phyloP scores from a whole-genome alignment of 2,329 filamentous ascomycete genomes.

The Pseudogymnoascus sp. region DNA sequence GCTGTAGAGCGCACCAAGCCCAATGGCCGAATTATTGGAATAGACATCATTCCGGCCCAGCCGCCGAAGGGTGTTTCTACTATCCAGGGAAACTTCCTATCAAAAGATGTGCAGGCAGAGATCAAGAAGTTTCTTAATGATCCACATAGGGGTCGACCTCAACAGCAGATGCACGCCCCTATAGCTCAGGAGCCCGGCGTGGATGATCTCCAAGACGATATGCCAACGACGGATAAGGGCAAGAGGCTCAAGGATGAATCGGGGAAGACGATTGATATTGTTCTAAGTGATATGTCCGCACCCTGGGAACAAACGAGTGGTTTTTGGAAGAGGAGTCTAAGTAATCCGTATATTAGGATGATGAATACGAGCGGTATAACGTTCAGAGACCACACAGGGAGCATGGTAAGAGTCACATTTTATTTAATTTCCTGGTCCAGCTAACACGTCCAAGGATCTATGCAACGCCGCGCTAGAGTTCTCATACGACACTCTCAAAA shows the following conservation, averaged over 20 bases:
- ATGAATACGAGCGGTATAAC: constrained; percentile 93
- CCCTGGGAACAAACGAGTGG: constrained; percentile 79
- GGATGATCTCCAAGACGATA: constrained; percentile 19
- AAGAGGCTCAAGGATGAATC: constrained; percentile 30
- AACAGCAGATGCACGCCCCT: constrained; percentile 19
- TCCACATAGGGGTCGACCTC: constrained; percentile 47
- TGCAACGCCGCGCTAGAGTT: constrained; percentile 80
- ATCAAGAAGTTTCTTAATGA: constrained; percentile 68
- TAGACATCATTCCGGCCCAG: constrained; percentile 88
- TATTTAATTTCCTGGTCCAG: background rate
- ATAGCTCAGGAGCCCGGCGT: constrained; percentile 14
- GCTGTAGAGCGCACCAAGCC: constrained; percentile 71
- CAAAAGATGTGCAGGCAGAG: constrained; percentile 61
- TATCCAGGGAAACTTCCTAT: constrained; percentile 90
- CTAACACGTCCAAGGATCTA: constrained; percentile 56
- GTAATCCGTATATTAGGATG: constrained; percentile 95
- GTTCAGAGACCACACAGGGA: constrained; percentile 83
- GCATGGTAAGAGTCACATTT: constrained; percentile 47
- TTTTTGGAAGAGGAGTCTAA: constrained; percentile 80
- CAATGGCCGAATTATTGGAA: constrained; percentile 72
- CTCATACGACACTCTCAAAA: constrained; percentile 70
- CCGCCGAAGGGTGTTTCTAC: constrained; percentile 87
- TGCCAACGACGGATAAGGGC: constrained; percentile 24
- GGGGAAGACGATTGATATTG: constrained; percentile 70
- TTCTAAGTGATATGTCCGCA: constrained; percentile 98